Evolutionary conservation across 129 eudicot species (phyloP).

Genomic region (Chrysanthemum lavandulifolium): DNA sequence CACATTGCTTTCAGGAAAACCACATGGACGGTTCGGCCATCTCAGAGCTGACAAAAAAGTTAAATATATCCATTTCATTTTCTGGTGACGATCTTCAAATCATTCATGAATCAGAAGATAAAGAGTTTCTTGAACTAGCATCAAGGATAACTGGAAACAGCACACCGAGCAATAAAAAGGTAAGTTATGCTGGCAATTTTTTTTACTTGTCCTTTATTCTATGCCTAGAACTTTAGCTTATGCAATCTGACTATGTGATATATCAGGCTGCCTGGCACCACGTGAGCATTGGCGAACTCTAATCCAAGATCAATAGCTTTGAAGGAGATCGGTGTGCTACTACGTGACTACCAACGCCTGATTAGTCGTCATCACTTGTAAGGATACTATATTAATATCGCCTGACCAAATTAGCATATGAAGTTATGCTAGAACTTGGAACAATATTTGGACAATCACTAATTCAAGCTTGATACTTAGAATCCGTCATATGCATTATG

Average conservation of each 20-base stretch:
- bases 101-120: slow-evolving; percentile 67
- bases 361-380: slow-evolving; percentile 62
- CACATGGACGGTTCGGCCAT: slow-evolving; percentile 49
- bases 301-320: slow-evolving; percentile 51
- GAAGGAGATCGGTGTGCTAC: slow-evolving; percentile 75
- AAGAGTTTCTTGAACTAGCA: slow-evolving; percentile 66
- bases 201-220: not conserved
- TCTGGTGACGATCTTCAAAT: slow-evolving; percentile 41
- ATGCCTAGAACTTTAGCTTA: not conserved
- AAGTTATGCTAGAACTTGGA: too few species aligned
- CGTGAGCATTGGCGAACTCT: slow-evolving; percentile 81
- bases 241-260: slow-evolving; percentile 12
- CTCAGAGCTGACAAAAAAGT: slow-evolving; percentile 56
- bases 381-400: slow-evolving; percentile 19
- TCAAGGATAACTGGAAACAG: slow-evolving; percentile 41
- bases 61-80: slow-evolving; percentile 45
- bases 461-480: too few species aligned
- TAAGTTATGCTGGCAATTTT: slow-evolving; percentile 16
- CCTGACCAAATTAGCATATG: too few species aligned
- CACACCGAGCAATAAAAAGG: slow-evolving; percentile 41
- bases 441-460: too few species aligned
- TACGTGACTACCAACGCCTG: slow-evolving; percentile 88
- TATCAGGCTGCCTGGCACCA: slow-evolving; percentile 61
- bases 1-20: slow-evolving; percentile 51
- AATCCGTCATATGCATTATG: too few species aligned